These are phyloP conservation scores for Hypoxylon sp. DNA, from an alignment of 2,329 filamentous ascomycete genomes.

Conservation along the genomic window DNA sequence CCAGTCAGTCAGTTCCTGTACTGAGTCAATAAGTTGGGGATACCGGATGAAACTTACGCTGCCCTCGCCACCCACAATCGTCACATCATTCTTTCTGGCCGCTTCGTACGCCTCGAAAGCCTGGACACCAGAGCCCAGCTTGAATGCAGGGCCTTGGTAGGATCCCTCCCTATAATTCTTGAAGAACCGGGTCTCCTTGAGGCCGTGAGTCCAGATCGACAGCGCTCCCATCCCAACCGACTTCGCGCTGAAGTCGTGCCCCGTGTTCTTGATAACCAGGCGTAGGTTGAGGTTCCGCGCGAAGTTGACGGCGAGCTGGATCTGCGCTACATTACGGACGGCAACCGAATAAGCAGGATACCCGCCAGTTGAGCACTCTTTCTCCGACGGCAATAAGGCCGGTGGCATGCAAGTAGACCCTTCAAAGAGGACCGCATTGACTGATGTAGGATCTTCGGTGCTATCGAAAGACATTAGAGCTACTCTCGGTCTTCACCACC, in stretches of 20 bases:
- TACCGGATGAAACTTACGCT: conserved; percentile 26
- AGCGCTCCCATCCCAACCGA: conserved; percentile 51
- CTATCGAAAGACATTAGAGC: conserved; percentile 16
- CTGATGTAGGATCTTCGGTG: conserved; percentile 41
- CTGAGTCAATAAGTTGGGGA: not conserved
- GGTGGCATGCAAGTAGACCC: conserved; percentile 42
- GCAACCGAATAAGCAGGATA: conserved; percentile 54
- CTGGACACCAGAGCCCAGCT: conserved; percentile 63
- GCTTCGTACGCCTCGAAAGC: conserved; percentile 61
- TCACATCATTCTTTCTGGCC: conserved; percentile 55
- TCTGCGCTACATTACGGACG: conserved; percentile 52
- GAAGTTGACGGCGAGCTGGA: conserved; percentile 57
- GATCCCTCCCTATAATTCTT: conserved; percentile 44
- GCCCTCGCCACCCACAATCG: conserved; percentile 63
- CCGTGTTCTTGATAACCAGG: conserved; percentile 61
- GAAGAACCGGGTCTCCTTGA: conserved; percentile 47
- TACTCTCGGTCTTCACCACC: not conserved
- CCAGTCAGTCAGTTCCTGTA: too few relatives aligned
- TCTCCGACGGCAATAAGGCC: conserved; percentile 11
- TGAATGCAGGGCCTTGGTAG: conserved; percentile 59
- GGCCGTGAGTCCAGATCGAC: conserved; percentile 50
- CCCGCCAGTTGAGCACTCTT: conserved; percentile 50
- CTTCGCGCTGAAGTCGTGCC: conserved; percentile 59
- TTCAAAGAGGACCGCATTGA: conserved; percentile 42
- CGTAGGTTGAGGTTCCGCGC: conserved; percentile 56